Conservation (phyloP, 805 yeast species). For the Kuraishia ogatae region DNA sequence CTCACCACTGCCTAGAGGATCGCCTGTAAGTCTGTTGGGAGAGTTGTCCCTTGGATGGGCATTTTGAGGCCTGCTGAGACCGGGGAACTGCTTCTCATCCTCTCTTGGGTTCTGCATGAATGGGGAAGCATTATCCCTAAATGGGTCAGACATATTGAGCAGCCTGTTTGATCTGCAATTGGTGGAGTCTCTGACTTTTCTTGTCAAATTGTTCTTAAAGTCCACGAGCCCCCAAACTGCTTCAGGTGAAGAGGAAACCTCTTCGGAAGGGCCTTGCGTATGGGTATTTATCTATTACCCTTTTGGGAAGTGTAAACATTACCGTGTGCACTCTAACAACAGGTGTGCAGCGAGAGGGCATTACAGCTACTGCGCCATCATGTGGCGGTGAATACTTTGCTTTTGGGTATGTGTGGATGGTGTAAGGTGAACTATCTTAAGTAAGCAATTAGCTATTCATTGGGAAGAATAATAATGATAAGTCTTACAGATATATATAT, state of each 20-base stretch:
- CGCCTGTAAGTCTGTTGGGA: slow-evolving; percentile 15
- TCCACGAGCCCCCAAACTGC: too few species aligned
- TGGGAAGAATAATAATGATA: too few species aligned
- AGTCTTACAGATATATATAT: too few species aligned
- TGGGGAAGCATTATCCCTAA: slow-evolving; percentile 17
- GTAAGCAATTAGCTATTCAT: too few species aligned
- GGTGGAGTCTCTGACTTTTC: background rate
- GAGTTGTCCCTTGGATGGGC: slow-evolving; percentile 21
- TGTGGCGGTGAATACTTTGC: background rate
- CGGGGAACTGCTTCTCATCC: background rate
- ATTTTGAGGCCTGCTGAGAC: slow-evolving; percentile 19
- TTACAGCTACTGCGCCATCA: background rate
- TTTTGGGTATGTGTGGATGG: too few species aligned
- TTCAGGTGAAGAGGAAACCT: background rate
- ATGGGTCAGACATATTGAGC: slow-evolving; percentile 16
- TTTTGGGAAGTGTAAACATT: background rate
- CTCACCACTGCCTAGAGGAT: background rate
- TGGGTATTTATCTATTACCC: slow-evolving; percentile 1
- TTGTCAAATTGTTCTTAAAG: too few species aligned
- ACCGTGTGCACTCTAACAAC: background rate
- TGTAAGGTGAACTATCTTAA: too few species aligned
- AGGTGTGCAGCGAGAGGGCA: background rate
- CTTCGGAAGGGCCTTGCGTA: background rate
- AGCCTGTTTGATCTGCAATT: too few species aligned
- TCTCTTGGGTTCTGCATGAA: slow-evolving; percentile 7